These are phyloP conservation scores for Neolentinus lepideus DNA, from an alignment of 1,284 basidiomycete species.

Conservation along the genomic window DNA sequence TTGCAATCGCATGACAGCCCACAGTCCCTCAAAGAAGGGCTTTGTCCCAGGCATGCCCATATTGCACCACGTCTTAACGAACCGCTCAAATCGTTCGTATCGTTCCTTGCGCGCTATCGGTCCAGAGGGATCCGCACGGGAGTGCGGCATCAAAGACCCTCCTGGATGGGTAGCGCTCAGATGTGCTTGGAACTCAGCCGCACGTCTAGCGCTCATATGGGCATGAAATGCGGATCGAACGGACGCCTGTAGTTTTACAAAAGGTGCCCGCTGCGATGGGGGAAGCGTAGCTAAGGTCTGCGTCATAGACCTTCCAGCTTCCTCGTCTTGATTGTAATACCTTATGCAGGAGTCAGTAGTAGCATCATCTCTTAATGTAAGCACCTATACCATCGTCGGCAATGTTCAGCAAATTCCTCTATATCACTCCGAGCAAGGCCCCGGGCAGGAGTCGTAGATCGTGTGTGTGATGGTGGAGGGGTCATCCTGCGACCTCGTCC, in stretches of 20 bases:
- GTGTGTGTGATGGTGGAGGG: conserved; percentile 50
- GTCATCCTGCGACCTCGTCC: conserved; percentile 45
- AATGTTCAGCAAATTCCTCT: conserved; percentile 65
- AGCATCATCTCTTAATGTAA: conserved; percentile 8
- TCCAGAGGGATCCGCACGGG: conserved; percentile 53
- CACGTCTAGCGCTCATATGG: conserved; percentile 57
- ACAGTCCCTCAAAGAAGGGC: conserved; percentile 73
- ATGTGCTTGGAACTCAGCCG: conserved; percentile 73
- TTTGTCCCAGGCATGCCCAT: conserved; percentile 75
- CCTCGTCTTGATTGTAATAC: conserved; percentile 74
- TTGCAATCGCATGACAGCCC: conserved; percentile 70
- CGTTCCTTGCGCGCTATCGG: conserved; percentile 65
- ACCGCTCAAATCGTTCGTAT: conserved; percentile 60
- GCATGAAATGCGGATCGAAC: conserved; percentile 73
- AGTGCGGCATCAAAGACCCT: conserved; percentile 62
- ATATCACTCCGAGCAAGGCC: conserved; percentile 49
- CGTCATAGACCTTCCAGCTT: conserved; percentile 68
- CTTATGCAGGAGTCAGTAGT: conserved; percentile 26
- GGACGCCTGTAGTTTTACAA: conserved; percentile 67
- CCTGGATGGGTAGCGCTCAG: conserved; percentile 65
- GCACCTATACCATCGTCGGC: conserved; percentile 57
- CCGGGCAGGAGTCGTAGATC: conserved; percentile 58
- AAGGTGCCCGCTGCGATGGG: conserved; percentile 71
- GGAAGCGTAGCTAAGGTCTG: conserved; percentile 67
- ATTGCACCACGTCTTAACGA: conserved; percentile 70